Percentiles rank a stretch among this genome's conserved stretches.
phyloP scores from a whole-genome alignment of 495 filamentous ascomycete genomes.

The Patellaria atrata region DNA sequence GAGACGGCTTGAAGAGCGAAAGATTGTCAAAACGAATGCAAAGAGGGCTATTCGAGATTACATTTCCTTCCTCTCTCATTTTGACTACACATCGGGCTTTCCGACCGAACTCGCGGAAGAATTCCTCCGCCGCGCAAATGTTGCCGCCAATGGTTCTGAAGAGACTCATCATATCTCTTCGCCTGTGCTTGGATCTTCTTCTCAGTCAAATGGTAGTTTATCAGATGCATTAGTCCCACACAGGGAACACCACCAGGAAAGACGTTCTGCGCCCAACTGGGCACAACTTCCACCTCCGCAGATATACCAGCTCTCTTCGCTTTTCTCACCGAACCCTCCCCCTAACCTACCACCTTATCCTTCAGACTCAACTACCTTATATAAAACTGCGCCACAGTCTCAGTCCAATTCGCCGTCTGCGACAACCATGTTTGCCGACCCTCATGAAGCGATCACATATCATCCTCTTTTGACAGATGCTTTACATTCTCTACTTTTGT shows the following conservation, averaged over 20 bases:
- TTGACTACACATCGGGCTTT: slow-evolving; percentile 62
- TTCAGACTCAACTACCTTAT: slow-evolving; percentile 1
- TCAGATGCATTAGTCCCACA: slow-evolving; percentile 24
- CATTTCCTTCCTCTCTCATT: slow-evolving; percentile 48
- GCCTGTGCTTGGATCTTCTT: slow-evolving; percentile 7
- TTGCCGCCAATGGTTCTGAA: slow-evolving; percentile 30
- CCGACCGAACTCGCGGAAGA: slow-evolving; percentile 49
- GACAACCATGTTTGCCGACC: slow-evolving; percentile 27
- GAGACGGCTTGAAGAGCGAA: slow-evolving; percentile 42
- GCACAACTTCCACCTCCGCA: slow-evolving; percentile 26
- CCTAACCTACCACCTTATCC: slow-evolving; percentile 26
- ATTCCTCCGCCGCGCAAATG: slow-evolving; percentile 49
- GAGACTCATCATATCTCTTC: slow-evolving; percentile 7
- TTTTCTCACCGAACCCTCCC: slow-evolving; percentile 27
- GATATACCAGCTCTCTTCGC: slow-evolving; percentile 26
- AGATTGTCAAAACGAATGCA: slow-evolving; percentile 51
- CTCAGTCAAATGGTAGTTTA: slow-evolving; percentile 7
- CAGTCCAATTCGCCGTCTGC: slow-evolving; percentile 14
- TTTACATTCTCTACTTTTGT: slow-evolving; percentile 58
- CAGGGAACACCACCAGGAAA: slow-evolving; percentile 14
- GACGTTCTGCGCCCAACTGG: slow-evolving; percentile 21
- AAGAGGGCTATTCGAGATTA: slow-evolving; percentile 63
- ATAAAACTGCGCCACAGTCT: not conserved
- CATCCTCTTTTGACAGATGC: slow-evolving; percentile 65
- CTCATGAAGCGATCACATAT: slow-evolving; percentile 56